Conservation (phyloP, 805 yeast species). For the Lipomyces japonicus region DNA sequence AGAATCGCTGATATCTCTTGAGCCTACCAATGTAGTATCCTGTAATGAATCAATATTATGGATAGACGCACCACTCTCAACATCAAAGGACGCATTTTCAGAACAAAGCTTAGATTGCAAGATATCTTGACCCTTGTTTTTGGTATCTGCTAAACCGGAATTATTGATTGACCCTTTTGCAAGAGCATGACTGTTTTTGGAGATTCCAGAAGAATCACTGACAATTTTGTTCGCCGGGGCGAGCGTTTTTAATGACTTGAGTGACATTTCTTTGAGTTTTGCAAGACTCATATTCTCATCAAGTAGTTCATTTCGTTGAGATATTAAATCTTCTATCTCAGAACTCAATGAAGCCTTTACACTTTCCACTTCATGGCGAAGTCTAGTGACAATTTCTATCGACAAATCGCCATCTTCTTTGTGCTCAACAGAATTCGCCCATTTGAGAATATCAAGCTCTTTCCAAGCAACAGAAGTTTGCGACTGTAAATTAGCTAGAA, state of each 20-base stretch:
- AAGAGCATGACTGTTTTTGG: too few species aligned
- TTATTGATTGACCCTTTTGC: too few species aligned
- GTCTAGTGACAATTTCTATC: too few species aligned
- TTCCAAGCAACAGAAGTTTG: slow-evolving; percentile 34
- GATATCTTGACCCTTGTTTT: background rate
- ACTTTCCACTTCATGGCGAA: slow-evolving; percentile 44
- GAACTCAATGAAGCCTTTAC: slow-evolving; percentile 47
- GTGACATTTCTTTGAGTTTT: slow-evolving; percentile 2
- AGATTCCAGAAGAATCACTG: too few species aligned
- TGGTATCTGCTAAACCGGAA: too few species aligned
- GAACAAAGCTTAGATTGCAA: background rate
- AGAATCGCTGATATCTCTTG: too few species aligned
- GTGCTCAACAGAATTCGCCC: slow-evolving; percentile 44
- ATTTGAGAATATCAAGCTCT: slow-evolving; percentile 45
- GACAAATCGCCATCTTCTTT: slow-evolving; percentile 7
- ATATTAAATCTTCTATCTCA: slow-evolving; percentile 44
- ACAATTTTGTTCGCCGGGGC: too few species aligned
- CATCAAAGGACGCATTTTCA: background rate
- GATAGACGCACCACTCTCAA: too few species aligned
- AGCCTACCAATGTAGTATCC: too few species aligned
- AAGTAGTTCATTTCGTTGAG: slow-evolving; percentile 33
- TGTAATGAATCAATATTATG: too few species aligned
- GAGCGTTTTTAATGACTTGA: too few species aligned
- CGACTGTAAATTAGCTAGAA: slow-evolving; percentile 41
- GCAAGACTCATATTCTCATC: slow-evolving; percentile 34